Percentiles rank a stretch among this genome's conserved stretches.
These are phyloP conservation scores for Otatea glauca DNA, from an alignment of 176 grass and related monocot species.

Conservation along the genomic window DNA sequence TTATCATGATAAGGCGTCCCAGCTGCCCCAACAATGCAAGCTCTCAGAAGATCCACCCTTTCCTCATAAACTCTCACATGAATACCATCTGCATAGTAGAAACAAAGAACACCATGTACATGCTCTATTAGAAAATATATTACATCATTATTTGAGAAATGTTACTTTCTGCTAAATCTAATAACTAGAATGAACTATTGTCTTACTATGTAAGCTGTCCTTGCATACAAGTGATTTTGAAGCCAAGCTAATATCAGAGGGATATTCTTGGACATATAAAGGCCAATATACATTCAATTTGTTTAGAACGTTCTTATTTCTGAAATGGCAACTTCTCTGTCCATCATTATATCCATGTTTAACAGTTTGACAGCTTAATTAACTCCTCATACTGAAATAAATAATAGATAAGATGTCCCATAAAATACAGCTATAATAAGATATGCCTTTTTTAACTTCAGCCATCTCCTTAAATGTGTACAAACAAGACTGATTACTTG, in stretches of 20 bases:
- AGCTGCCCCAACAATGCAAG: conserved; percentile 83
- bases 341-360: not conserved
- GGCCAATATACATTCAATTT: not conserved
- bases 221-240: conserved; percentile 13
- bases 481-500: not conserved
- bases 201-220: conserved; percentile 4
- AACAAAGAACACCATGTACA: conserved; percentile 38
- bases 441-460: conserved; percentile 11
- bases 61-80: conserved; percentile 94
- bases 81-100: conserved; percentile 69
- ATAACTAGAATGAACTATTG: not conserved
- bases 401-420: conserved; percentile 1
- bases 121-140: conserved; percentile 26
- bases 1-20: conserved; percentile 96
- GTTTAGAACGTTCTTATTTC: not conserved
- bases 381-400: not conserved
- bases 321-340: not conserved
- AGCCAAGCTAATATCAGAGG: not conserved
- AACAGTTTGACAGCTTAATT: not conserved
- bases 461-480: not conserved
- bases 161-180: conserved; percentile 19
- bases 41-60: conserved; percentile 93
- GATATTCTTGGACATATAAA: conserved; percentile 10
- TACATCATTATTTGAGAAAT: conserved; percentile 34
- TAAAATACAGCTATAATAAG: conserved; percentile 6